Base-by-base conservation (phyloP, 805 yeast genomes). In the Kuraishia ogatae region DNA sequence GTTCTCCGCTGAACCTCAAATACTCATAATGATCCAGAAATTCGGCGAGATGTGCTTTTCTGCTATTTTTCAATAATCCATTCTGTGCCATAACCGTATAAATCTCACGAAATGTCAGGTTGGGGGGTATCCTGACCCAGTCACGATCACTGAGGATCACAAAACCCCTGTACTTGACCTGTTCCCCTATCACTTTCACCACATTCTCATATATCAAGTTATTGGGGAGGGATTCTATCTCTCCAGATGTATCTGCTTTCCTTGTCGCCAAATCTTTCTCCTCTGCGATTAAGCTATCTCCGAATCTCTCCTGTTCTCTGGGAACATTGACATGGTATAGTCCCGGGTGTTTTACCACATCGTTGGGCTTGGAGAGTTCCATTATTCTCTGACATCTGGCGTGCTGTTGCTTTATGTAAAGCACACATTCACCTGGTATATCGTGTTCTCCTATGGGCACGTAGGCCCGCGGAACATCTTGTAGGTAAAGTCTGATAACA, bases 391-490 rank as follows among this genome's bases (percentile, higher is more conserved):
- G 71, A 52, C 85, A 77, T 51, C 75, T 69, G 1, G 65, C 64
- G 57, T 77, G 69, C 53, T 77, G 78, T 43, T 63, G 60, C 2
- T 66, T 59, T 23, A 85, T 74, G 60, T 69, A 62, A 5, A 63
- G 60, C 48, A 78, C 67, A 56, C 79, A 73, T 2, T 70, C 65
- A n/a, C 66, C 67, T 1, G 88, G 84, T 48, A 85, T 66, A 61
- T 85, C 89, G 56, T 79, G 83, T 6, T 75, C 69, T 29, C 83
- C 79, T 19, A 82, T 74, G 1, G 96, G 92, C 26, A 91, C 76
- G 66, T 89, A 90, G 21, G 81, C 71, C 58, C 86, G 80, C 0
- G 97, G 97, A 20, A 92, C 87, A 60, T 87, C 94, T 56, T 82
- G 80, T 58, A 91, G 64, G 52, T 84, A 73, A 53, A 81, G 75